Evolutionary conservation across 495 filamentous ascomycete genomes (phyloP).

Genomic region (Aspergillus ellipticus): DNA sequence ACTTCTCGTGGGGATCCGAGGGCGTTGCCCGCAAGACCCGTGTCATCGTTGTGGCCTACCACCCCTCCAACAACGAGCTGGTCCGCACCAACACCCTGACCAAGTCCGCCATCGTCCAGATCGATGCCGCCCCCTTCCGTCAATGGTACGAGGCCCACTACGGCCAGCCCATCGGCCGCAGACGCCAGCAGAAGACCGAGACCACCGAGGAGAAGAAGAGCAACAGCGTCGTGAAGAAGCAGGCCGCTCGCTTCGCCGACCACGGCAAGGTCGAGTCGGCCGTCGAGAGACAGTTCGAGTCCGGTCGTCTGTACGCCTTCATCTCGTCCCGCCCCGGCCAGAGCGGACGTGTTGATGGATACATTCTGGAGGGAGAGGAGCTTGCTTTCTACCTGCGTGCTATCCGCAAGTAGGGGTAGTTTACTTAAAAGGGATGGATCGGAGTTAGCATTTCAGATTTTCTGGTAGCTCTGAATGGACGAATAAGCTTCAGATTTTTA

Average conservation of each 20-base stretch:
- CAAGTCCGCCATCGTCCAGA: constrained; percentile 95
- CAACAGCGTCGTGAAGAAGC: constrained; percentile 92
- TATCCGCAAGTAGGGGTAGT: constrained; percentile 79
- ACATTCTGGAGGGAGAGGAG: constrained; percentile 99
- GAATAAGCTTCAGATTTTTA: neutral
- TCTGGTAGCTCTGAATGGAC: neutral
- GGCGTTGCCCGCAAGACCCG: constrained; percentile 95
- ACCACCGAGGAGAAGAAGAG: constrained; percentile 80
- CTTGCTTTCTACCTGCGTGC: constrained; percentile 98
- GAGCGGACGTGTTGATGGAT: constrained; percentile 92
- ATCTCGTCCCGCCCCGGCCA: constrained; percentile 90
- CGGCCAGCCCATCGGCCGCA: constrained; percentile 79
- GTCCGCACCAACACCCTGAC: constrained; percentile 99
- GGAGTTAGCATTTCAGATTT: neutral
- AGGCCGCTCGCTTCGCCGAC: constrained; percentile 74
- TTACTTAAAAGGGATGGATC: neutral
- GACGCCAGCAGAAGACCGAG: constrained; percentile 78
- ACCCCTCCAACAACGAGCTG: constrained; percentile 99
- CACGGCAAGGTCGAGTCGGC: constrained; percentile 87
- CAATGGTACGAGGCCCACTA: constrained; percentile 99
- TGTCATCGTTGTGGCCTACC: constrained; percentile 95
- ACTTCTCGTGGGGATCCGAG: constrained; percentile 99
- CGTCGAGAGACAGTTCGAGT: constrained; percentile 98
- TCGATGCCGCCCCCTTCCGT: constrained; percentile 97
- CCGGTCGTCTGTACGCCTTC: constrained; percentile 91